Conservation (phyloP, 805 yeast genomes). For the Peterozyma xylosa region DNA sequence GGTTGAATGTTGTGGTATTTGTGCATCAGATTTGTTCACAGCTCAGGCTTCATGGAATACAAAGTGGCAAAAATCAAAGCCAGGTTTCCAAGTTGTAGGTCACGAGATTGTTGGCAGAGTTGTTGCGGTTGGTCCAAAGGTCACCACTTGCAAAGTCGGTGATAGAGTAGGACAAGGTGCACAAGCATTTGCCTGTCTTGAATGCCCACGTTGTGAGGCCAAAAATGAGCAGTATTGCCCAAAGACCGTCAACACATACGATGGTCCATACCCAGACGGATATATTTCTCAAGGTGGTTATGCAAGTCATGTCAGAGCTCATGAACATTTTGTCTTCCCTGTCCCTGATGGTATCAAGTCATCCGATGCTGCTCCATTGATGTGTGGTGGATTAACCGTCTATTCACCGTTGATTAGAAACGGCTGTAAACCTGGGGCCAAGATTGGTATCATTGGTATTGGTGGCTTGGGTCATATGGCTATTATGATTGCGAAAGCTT, state of each 20-base stretch:
- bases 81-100: constrained; percentile 39
- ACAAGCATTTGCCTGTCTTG: constrained; percentile 29
- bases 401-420: constrained; percentile 40
- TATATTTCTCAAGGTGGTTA: constrained; percentile 35
- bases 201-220: constrained; percentile 25
- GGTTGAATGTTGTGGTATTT: constrained; percentile 56
- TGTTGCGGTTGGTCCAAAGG: constrained; percentile 28
- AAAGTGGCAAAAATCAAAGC: constrained; percentile 12
- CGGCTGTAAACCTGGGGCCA: constrained; percentile 25
- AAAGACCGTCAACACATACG: constrained; percentile 33
- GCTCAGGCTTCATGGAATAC: constrained; percentile 45
- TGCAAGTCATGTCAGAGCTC: constrained; percentile 38
- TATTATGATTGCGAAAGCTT: constrained; percentile 33
- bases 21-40: constrained; percentile 57
- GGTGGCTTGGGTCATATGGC: constrained; percentile 44
- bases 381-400: constrained; percentile 46
- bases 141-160: constrained; percentile 28
- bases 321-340: constrained; percentile 37
- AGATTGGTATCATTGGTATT: constrained; percentile 34
- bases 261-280: constrained; percentile 26
- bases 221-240: constrained; percentile 40
- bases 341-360: constrained; percentile 36
- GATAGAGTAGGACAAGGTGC: constrained; percentile 42
- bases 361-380: constrained; percentile 37
- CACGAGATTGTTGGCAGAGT: constrained; percentile 37